phyloP scores from a whole-genome alignment of 116 monocot genomes.

The Papilionanthe hybrid region DNA sequence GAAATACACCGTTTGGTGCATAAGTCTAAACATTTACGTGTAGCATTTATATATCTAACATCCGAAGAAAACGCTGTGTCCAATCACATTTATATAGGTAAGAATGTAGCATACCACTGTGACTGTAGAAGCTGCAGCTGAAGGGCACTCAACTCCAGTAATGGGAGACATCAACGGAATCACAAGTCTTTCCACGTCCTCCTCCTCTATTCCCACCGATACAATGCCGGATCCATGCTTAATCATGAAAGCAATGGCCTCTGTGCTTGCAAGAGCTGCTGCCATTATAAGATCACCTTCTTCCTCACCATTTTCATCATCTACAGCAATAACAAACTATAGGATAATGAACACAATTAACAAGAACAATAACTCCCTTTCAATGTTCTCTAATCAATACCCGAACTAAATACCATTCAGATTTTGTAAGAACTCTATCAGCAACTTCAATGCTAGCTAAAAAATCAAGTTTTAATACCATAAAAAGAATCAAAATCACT shows the following conservation, averaged over 20 bases:
- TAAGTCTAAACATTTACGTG: too few relatives aligned
- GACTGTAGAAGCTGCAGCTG: conserved; percentile 51
- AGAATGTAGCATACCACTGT: conserved; percentile 44
- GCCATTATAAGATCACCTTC: conserved; percentile 85
- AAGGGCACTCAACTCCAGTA: conserved; percentile 50
- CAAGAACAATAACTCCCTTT: conserved; percentile 6
- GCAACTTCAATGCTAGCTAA: too few relatives aligned
- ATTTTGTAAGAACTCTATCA: not conserved
- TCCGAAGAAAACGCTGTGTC: too few relatives aligned
- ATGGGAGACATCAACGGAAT: conserved; percentile 69
- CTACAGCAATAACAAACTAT: conserved; percentile 86
- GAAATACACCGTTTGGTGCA: too few relatives aligned
- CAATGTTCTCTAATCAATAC: conserved; percentile 6
- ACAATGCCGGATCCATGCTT: conserved; percentile 81
- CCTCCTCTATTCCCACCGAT: conserved; percentile 76
- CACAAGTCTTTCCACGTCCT: conserved; percentile 62
- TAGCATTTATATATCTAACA: too few relatives aligned
- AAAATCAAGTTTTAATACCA: too few relatives aligned
- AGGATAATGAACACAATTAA: conserved; percentile 26
- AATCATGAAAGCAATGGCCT: conserved; percentile 68
- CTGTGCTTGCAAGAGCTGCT: conserved; percentile 51
- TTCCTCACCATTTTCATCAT: conserved; percentile 67
- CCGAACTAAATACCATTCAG: not conserved
- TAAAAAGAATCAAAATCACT: not conserved
- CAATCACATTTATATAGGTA: too few relatives aligned